These are phyloP conservation scores for Sphagnum magellanicum DNA, from an alignment of 228 moss, liverwort and hornwort species.

Conservation along the genomic window DNA sequence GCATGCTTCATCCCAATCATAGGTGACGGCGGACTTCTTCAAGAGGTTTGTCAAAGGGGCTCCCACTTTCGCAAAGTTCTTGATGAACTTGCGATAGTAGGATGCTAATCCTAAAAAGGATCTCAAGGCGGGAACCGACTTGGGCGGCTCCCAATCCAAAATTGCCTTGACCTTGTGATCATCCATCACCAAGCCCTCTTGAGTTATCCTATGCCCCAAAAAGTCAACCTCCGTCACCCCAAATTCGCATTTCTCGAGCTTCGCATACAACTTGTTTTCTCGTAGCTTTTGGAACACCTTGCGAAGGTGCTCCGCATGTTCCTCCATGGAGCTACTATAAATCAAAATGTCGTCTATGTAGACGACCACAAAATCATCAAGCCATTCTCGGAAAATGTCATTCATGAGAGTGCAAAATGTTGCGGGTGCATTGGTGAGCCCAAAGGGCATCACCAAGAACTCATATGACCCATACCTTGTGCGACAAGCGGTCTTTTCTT, in stretches of 20 bases:
- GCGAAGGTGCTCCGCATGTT: neutral
- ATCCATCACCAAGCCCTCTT: neutral
- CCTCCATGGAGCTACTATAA: neutral
- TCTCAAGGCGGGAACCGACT: neutral
- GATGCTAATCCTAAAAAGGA: neutral
- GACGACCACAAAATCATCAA: slow-evolving; percentile 5
- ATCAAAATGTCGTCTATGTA: slow-evolving; percentile 16
- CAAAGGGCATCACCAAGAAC: slow-evolving; percentile 6
- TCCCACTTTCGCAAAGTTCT: neutral
- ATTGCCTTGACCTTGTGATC: neutral
- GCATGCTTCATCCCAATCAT: neutral
- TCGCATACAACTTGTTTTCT: neutral
- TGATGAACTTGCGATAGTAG: neutral
- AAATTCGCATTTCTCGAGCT: neutral
- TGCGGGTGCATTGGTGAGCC: slow-evolving; percentile 9
- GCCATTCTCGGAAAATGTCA: slow-evolving; percentile 1
- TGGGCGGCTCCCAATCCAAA: neutral
- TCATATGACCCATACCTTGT: slow-evolving; percentile 8
- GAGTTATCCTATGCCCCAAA: neutral
- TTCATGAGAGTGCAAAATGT: slow-evolving; percentile 8
- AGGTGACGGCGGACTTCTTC: neutral
- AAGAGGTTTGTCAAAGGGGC: neutral
- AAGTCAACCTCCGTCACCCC: neutral
- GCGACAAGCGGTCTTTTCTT: neutral
- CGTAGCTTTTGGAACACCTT: neutral